Evolutionary conservation across 1,139 yeast genomes (phyloP).

Genomic region (Suhomyces panamericanus): DNA sequence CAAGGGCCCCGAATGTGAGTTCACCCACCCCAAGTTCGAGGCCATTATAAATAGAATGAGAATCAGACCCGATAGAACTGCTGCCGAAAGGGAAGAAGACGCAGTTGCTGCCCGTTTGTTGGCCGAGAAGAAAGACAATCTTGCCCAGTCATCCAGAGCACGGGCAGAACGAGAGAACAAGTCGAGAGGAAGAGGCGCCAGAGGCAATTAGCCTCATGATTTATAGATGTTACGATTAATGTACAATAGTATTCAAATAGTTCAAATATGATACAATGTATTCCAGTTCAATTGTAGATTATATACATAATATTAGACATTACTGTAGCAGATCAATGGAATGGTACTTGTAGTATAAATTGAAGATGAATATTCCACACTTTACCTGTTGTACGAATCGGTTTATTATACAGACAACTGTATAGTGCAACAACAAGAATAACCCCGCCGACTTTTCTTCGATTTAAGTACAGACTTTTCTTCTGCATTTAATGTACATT

Average conservation of each 20-base stretch:
- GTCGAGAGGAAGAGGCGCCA: neutral
- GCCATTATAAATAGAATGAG: conserved; percentile 45
- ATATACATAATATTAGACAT: too few species aligned
- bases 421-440: too few species aligned
- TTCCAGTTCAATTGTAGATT: too few species aligned
- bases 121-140: conserved; percentile 11
- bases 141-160: conserved; percentile 8
- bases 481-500: too few species aligned
- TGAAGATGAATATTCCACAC: too few species aligned
- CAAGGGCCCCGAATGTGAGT: conserved; percentile 60
- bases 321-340: too few species aligned
- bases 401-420: too few species aligned
- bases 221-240: conserved; percentile 9
- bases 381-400: too few species aligned
- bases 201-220: neutral
- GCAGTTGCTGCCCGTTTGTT: conserved; percentile 10
- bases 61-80: conserved; percentile 47
- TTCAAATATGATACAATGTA: too few species aligned
- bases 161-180: conserved; percentile 1
- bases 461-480: too few species aligned
- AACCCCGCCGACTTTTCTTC: too few species aligned
- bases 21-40: conserved; percentile 59
- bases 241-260: neutral
- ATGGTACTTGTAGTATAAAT: too few species aligned
- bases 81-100: conserved; percentile 12